A percentile compares a stretch with the other conserved stretches of the same genome.
Conservation (phyloP, 768 basidiomycete genomes). For the Kwoniella bestiolae region DNA sequence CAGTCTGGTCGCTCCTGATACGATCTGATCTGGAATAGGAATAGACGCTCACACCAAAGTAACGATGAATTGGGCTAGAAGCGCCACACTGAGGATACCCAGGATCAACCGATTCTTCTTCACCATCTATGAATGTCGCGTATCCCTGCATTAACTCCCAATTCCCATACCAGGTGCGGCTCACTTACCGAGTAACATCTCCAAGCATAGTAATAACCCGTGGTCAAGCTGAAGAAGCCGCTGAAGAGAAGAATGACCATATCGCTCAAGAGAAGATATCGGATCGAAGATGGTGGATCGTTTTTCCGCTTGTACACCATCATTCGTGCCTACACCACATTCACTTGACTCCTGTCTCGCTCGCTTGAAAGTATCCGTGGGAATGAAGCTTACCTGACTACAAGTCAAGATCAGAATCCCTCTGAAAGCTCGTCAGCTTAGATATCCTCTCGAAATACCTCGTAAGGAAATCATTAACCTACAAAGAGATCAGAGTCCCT, state of each 20-base stretch:
- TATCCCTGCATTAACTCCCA: no score
- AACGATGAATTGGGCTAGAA: background rate
- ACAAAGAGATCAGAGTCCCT: background rate
- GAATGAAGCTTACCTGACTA: background rate
- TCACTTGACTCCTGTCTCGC: background rate
- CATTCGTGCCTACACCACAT: background rate
- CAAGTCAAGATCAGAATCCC: background rate
- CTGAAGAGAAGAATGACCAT: conserved; percentile 2
- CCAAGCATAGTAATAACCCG: background rate
- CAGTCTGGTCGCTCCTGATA: background rate
- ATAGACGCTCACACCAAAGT: background rate
- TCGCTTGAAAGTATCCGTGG: background rate
- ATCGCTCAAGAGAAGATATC: conserved; percentile 1
- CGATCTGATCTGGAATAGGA: background rate
- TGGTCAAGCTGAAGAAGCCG: background rate
- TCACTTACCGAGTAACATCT: background rate
- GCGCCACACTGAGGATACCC: background rate
- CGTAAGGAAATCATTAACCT: no score
- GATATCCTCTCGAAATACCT: no score
- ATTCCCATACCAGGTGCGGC: no score
- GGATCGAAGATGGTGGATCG: background rate
- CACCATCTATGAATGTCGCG: no score
- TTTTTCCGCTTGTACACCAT: background rate
- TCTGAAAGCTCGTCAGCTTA: no score
- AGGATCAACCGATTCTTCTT: background rate